phyloP scores from a whole-genome alignment of 495 filamentous ascomycete genomes.

The Usnea hakonensis region DNA sequence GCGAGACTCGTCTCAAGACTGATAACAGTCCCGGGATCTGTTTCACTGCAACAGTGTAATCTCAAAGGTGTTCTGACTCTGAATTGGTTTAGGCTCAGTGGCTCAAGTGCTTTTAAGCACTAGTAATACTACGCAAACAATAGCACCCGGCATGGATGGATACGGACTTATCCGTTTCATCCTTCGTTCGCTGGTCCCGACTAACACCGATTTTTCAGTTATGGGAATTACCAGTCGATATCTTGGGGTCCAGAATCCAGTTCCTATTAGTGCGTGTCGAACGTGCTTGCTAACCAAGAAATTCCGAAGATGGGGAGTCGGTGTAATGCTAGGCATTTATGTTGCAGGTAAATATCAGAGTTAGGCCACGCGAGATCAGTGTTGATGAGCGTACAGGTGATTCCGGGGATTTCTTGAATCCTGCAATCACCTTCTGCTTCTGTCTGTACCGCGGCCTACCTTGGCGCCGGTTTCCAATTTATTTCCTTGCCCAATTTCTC shows the following conservation, averaged over 20 bases:
- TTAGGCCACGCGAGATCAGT: neutral
- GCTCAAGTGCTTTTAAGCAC: conserved; percentile 51
- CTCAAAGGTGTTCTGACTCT: too few relatives aligned
- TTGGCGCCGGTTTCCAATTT: conserved; percentile 52
- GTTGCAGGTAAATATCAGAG: conserved; percentile 33
- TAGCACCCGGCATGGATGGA: conserved; percentile 24
- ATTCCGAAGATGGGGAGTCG: conserved; percentile 37
- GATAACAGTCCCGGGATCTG: too few relatives aligned
- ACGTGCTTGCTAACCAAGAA: neutral
- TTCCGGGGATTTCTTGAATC: conserved; percentile 57
- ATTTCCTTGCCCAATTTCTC: conserved; percentile 45
- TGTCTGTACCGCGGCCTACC: conserved; percentile 56
- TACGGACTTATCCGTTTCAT: too few relatives aligned
- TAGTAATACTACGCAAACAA: conserved; percentile 14
- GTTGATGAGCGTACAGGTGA: conserved; percentile 21
- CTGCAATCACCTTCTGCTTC: conserved; percentile 55
- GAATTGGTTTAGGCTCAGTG: conserved; percentile 24
- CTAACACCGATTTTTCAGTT: too few relatives aligned
- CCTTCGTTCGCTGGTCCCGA: too few relatives aligned
- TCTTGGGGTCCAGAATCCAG: conserved; percentile 47
- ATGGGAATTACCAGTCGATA: conserved; percentile 53
- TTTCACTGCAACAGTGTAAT: too few relatives aligned
- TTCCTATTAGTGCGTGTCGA: neutral
- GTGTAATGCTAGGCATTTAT: conserved; percentile 62
- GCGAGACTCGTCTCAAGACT: too few relatives aligned